Percentiles rank a stretch among this genome's conserved stretches.
phyloP scores from a whole-genome alignment of 768 basidiomycete genomes.

The Pleurotus sapidus region DNA sequence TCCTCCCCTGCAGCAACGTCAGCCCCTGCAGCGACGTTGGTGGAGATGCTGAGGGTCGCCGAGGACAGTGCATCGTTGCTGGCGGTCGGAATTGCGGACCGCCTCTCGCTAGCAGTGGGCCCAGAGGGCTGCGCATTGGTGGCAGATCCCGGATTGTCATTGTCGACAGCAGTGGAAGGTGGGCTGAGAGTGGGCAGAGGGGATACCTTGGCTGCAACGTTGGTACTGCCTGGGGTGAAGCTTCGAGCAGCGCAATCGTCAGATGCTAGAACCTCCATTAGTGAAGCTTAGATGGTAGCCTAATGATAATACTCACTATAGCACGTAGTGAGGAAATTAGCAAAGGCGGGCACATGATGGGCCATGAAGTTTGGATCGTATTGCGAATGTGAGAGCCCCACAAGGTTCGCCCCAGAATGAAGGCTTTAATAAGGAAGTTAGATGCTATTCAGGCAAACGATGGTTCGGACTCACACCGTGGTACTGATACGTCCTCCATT shows the following conservation, averaged over 20 bases:
- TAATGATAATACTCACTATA: neutral
- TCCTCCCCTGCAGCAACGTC: neutral
- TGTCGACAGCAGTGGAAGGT: neutral
- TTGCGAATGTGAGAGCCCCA: neutral
- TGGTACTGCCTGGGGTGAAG: neutral
- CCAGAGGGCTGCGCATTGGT: neutral
- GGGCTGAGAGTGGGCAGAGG: neutral
- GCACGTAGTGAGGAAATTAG: neutral
- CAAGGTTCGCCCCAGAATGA: neutral
- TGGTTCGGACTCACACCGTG: conserved; percentile 33
- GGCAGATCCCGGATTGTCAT: neutral
- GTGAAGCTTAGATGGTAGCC: neutral
- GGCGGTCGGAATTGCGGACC: neutral
- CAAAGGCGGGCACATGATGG: neutral
- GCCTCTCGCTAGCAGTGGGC: neutral
- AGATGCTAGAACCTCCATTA: neutral
- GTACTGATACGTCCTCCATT: conserved; percentile 60
- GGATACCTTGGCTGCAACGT: neutral
- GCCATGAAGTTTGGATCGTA: neutral
- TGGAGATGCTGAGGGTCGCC: neutral
- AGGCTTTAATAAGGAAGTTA: neutral
- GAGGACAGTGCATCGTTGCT: neutral
- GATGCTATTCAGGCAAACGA: neutral
- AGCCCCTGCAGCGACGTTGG: neutral
- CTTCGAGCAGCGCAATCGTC: neutral